These are phyloP conservation scores for Melastoma candidum DNA, from an alignment of 441 rosid genomes.

Conservation along the genomic window DNA sequence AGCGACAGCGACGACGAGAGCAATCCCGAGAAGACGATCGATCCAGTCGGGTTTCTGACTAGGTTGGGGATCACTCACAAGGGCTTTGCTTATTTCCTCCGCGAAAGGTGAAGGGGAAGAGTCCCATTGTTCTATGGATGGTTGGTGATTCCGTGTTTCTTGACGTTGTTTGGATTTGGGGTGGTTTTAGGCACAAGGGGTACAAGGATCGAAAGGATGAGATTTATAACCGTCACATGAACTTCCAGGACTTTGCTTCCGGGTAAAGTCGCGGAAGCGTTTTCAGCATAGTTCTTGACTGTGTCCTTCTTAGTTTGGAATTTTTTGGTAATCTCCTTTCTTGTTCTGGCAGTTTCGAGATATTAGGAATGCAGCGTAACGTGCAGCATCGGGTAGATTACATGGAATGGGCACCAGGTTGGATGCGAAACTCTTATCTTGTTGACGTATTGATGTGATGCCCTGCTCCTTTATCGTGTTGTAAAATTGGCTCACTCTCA, in stretches of 20 bases:
- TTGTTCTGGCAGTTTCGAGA: conserved; percentile 43
- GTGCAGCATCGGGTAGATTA: conserved; percentile 85
- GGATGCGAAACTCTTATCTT: conserved; percentile 10
- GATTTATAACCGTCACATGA: conserved; percentile 57
- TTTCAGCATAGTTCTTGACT: conserved; percentile 1
- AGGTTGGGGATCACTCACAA: conserved; percentile 69
- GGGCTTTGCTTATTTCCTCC: conserved; percentile 74
- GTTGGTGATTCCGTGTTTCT: not conserved
- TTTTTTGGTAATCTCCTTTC: conserved; percentile 10
- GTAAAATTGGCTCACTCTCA: not conserved
- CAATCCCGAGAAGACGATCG: conserved; percentile 35
- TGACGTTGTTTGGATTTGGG: not conserved
- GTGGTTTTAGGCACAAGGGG: conserved; percentile 61
- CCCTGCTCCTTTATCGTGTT: not conserved
- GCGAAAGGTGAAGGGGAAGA: conserved; percentile 54
- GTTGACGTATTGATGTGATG: not conserved
- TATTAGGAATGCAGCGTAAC: conserved; percentile 79
- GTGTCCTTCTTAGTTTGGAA: not conserved
- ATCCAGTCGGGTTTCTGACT: conserved; percentile 67
- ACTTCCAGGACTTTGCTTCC: conserved; percentile 70
- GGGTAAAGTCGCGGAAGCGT: conserved; percentile 44
- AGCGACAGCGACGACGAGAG: conserved; percentile 16
- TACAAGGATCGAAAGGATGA: conserved; percentile 80
- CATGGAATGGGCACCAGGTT: conserved; percentile 99
- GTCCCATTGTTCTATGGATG: not conserved